phyloP scores from a whole-genome alignment of 2,329 filamentous ascomycete genomes.

The Colletotrichum ledebouriae region DNA sequence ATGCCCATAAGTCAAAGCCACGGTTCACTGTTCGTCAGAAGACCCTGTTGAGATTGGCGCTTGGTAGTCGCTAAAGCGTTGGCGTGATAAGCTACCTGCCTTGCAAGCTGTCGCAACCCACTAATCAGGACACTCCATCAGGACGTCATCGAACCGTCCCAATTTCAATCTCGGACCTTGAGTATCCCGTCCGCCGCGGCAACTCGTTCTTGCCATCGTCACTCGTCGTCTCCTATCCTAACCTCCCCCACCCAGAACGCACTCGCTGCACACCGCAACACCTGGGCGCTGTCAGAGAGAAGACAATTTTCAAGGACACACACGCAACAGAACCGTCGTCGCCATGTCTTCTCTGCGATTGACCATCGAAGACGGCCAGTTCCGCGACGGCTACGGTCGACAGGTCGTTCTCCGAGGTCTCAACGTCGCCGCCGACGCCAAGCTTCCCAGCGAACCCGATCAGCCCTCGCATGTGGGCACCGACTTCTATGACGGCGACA shows the following conservation, averaged over 20 bases:
- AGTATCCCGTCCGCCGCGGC: conserved; percentile 32
- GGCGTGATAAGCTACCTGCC: conserved; percentile 27
- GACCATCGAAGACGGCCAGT: conserved; percentile 86
- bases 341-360: conserved; percentile 82
- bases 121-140: conserved; percentile 34
- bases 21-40: conserved; percentile 3
- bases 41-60: conserved; percentile 24
- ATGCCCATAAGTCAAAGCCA: background rate
- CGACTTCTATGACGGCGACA: conserved; percentile 92
- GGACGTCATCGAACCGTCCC: conserved; percentile 42
- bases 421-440: conserved; percentile 92
- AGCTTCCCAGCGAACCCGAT: conserved; percentile 86
- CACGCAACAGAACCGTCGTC: background rate
- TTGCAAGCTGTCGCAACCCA: conserved; percentile 15
- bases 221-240: conserved; percentile 27
- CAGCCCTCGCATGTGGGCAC: conserved; percentile 83
- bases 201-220: conserved; percentile 14
- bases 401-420: conserved; percentile 93
- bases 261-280: background rate
- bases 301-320: background rate
- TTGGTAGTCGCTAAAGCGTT: conserved; percentile 34
- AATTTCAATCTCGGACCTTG: conserved; percentile 39
- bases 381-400: conserved; percentile 84
- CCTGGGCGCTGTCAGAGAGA: conserved; percentile 8
- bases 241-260: background rate